Percentiles rank a stretch among this genome's conserved stretches.
phyloP scores from a whole-genome alignment of 164 flowering plant genomes.

The Buxus sempervirens region DNA sequence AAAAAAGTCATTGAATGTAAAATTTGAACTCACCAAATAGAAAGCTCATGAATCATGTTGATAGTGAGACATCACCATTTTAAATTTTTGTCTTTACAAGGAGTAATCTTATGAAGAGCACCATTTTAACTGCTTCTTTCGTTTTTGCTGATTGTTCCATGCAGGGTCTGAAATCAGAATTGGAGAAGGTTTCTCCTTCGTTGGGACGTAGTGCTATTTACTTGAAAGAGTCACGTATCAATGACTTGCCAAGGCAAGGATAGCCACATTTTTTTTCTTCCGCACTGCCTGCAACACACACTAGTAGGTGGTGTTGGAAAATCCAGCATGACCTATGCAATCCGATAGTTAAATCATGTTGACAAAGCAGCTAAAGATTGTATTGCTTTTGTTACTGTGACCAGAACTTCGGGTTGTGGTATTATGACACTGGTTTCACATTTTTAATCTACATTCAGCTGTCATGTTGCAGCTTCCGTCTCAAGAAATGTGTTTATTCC shows the following conservation, averaged over 20 bases:
- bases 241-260: constrained; percentile 77
- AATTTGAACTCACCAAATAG: too few relatives aligned
- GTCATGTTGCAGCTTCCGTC: not conserved
- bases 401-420: too few relatives aligned
- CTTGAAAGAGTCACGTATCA: constrained; percentile 85
- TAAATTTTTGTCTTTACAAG: too few relatives aligned
- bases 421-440: not conserved
- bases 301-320: not conserved
- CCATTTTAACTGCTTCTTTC: not conserved
- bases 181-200: constrained; percentile 88
- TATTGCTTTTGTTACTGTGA: too few relatives aligned
- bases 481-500: not conserved
- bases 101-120: too few relatives aligned
- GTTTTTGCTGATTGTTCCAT: constrained; percentile 13
- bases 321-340: not conserved
- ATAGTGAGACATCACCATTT: too few relatives aligned
- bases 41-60: too few relatives aligned
- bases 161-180: constrained; percentile 87
- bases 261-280: not conserved
- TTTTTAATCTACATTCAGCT: not conserved
- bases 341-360: not conserved
- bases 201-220: constrained; percentile 92
- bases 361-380: not conserved
- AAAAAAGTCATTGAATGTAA: too few relatives aligned
- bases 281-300: not conserved